These are phyloP conservation scores for Boletus reticulatus DNA, from an alignment of 768 basidiomycete species.

Conservation along the genomic window DNA sequence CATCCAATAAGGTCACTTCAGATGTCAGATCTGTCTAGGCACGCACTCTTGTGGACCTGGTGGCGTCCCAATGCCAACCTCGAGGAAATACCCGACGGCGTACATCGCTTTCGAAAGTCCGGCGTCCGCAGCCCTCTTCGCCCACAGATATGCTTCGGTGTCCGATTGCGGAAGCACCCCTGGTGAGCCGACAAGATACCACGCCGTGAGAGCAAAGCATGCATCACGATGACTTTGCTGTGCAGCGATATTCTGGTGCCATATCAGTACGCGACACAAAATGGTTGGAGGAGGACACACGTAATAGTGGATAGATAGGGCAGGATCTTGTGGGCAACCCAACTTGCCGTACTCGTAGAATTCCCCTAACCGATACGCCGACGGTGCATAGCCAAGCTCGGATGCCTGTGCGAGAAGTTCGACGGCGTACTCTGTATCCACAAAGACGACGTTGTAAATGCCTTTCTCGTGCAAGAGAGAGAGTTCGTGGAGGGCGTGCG, in stretches of 20 bases:
- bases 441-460: slow-evolving; percentile 96
- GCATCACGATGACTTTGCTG: slow-evolving; percentile 97
- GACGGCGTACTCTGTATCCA: slow-evolving; percentile 92
- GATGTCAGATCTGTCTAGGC: slow-evolving; percentile 5
- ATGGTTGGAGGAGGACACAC: slow-evolving; percentile 49
- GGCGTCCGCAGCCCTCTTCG: slow-evolving; percentile 89
- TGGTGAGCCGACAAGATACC: slow-evolving; percentile 98
- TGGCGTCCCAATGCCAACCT: slow-evolving; percentile 87
- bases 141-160: slow-evolving; percentile 98
- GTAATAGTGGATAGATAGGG: slow-evolving; percentile 98
- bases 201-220: slow-evolving; percentile 96
- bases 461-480: slow-evolving; percentile 95
- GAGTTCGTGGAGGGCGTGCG: slow-evolving; percentile 93
- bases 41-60: slow-evolving; percentile 66
- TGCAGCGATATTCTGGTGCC: slow-evolving; percentile 89
- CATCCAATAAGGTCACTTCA: background rate
- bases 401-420: slow-evolving; percentile 94
- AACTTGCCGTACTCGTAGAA: slow-evolving; percentile 99
- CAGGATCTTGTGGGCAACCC: slow-evolving; percentile 96
- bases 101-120: slow-evolving; percentile 97
- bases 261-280: slow-evolving; percentile 14
- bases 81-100: slow-evolving; percentile 95
- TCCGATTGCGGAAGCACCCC: slow-evolving; percentile 98
- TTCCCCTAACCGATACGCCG: slow-evolving; percentile 93
- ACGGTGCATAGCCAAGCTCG: slow-evolving; percentile 94